Evolutionary conservation across 768 basidiomycete genomes (phyloP), one percentile per base, ranked within the genome.

Genomic region (Lanmaoa pseudosensibilis): DNA sequence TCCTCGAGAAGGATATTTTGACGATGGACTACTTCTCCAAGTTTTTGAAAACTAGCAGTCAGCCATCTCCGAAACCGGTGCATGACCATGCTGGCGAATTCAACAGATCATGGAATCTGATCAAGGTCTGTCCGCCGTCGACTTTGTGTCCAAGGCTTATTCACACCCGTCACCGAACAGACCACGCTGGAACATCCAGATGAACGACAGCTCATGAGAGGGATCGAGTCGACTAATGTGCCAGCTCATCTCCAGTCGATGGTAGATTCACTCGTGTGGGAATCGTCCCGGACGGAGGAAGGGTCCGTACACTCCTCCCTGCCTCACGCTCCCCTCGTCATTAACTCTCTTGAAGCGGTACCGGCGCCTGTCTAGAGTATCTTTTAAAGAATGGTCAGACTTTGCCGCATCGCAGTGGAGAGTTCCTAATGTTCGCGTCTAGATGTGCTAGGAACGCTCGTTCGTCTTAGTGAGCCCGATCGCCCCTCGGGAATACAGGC

Each of bases 361-460:
- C 94, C 10, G 95, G 95, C 38, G 86, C 81, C 32, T 97, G 94
- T 67, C 74, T 97, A 49, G 95, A 98, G 72, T 95, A 93, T 70
- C 80, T 96, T 25, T 74, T 98, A 33, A 93, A 93, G 78, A 88
- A 95, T 61, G 91, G 90, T 89, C 59, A 51, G 78, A 62, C 19
- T 30, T 30, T 33, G 34, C 16, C 21, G 33, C 46, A 16, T 55
- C 23, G 3, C 33, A 2, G 16, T 27, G 41, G 11, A 45, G 4
- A 25, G 41, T 44, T 12, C 38, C 56, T 61, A 30, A 58, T 30
- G 1, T 38, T 46, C 43, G 23, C 40, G 48, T 34, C 11, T 44
- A 94, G 92, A 94, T 78, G 83, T 96, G 2, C 77, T 98, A 25
- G 86, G 87, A 1, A 84, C 83, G 2, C 86, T 98, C 11, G 96